Evolutionary conservation across 1,284 basidiomycete genomes (phyloP).

Genomic region (Phenoliferia sp.): DNA sequence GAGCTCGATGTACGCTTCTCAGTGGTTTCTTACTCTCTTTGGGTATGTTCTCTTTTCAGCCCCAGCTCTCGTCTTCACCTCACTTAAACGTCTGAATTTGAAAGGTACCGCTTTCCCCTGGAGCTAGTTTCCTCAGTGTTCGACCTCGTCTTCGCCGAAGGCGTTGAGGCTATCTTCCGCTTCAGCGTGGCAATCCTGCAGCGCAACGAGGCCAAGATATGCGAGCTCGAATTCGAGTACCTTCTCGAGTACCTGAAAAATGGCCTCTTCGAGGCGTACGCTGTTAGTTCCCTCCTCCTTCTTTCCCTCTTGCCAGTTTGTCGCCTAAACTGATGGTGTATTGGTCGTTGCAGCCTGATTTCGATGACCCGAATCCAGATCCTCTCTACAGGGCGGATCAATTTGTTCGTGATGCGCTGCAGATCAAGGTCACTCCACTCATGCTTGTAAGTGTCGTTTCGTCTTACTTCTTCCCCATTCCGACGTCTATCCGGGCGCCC

Average conservation of each 20-base stretch:
- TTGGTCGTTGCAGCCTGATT: slow-evolving; percentile 8
- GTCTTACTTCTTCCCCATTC: not conserved
- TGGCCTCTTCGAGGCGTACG: slow-evolving; percentile 75
- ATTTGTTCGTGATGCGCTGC: slow-evolving; percentile 79
- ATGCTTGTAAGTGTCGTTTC: slow-evolving; percentile 34
- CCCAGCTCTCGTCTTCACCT: not conserved
- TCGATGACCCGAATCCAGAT: slow-evolving; percentile 38
- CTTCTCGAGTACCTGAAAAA: slow-evolving; percentile 75
- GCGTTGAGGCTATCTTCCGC: slow-evolving; percentile 93
- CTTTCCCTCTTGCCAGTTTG: too few relatives aligned
- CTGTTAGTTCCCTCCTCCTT: slow-evolving; percentile 35
- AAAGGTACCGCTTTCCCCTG: slow-evolving; percentile 67
- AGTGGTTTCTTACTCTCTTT: slow-evolving; percentile 98
- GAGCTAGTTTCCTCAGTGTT: slow-evolving; percentile 93
- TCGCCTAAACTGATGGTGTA: not conserved
- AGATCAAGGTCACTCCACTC: slow-evolving; percentile 56
- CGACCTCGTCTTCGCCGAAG: slow-evolving; percentile 90
- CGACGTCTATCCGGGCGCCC: too few relatives aligned
- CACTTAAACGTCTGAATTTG: not conserved
- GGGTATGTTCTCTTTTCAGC: slow-evolving; percentile 54
- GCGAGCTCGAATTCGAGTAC: slow-evolving; percentile 80
- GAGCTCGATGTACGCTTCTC: slow-evolving; percentile 83
- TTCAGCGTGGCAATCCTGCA: slow-evolving; percentile 84
- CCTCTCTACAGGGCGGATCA: slow-evolving; percentile 62
- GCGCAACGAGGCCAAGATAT: slow-evolving; percentile 75